Evolutionary conservation across 306 rosid species (phyloP), one percentile per base, ranked within the genome.

Genomic region (Casuarina equisetifolia): DNA sequence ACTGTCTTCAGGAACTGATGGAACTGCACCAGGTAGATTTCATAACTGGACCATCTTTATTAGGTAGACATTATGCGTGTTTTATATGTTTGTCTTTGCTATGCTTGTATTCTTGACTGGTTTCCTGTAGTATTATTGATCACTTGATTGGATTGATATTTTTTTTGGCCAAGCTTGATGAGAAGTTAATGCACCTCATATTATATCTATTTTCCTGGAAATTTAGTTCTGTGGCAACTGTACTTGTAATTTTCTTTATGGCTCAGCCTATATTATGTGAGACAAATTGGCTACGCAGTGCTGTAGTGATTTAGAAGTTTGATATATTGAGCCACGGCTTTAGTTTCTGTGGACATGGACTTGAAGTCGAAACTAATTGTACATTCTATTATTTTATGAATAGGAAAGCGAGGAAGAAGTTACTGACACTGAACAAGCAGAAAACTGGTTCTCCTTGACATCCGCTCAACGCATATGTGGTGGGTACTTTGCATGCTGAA

Each of bases 331-430:
- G 55, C 36, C 73, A 58, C 57, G 46, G 54, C 58, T 80, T 63
- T 69, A 62, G 16, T 53, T 69, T 10, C 10, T 11, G 6, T 61
- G 49, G 40, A 48, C 38, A 48, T 25, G 71, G 70, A 57, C 76
- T 58, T 74, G 74, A 64, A 69, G 71, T 68, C 36, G 36, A 20
- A 58, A 59, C 74, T 73, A 44, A 75, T 32, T 71, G 9, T 62
- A 45, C 76, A 69, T 39, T 59, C 48, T 78, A 68, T 51, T 42
- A 39, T 75, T 67, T 70, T 74, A 57, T 63, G 16, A 66, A 76
- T 82, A 96, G 99, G 99, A 96, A 86, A 96, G 90, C 48, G 99
- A 96, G 84, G 99, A 96, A 90, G 99, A 96, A 87, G 94, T 96
- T 69, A 92, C 97, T 1, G 99, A 96, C 85, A 92, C 93, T 52